phyloP scores from a whole-genome alignment of 768 basidiomycete genomes.

The Symmetrospora coprosmae region DNA sequence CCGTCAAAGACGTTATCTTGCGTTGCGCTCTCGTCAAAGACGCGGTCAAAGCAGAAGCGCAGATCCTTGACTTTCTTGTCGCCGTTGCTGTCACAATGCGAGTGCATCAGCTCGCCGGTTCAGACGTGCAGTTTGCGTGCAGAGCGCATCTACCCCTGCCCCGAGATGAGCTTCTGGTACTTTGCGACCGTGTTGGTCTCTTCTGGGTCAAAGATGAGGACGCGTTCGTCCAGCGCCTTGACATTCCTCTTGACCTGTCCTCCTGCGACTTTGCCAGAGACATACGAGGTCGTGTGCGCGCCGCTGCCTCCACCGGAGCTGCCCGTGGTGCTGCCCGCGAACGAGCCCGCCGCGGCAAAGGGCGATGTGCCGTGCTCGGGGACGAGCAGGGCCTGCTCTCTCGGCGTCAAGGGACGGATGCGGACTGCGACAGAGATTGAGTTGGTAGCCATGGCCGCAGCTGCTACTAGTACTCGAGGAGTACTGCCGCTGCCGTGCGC shows the following conservation, averaged over 20 bases:
- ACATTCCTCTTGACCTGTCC: background rate
- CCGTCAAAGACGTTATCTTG: conserved; percentile 79
- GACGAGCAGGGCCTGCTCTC: conserved; percentile 23
- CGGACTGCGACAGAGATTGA: conserved; percentile 26
- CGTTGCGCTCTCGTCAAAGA: conserved; percentile 63
- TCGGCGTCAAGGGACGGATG: conserved; percentile 28
- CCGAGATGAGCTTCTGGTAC: conserved; percentile 72
- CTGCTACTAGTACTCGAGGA: background rate
- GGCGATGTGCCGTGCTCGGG: conserved; percentile 20
- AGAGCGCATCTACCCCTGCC: conserved; percentile 53
- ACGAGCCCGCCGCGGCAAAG: background rate
- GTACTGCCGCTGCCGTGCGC: background rate
- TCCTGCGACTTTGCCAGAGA: background rate
- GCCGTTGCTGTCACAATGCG: no score
- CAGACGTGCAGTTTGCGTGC: no score
- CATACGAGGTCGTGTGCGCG: background rate
- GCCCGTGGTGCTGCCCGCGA: background rate
- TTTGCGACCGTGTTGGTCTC: conserved; percentile 67
- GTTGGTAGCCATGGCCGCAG: background rate
- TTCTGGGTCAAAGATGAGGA: conserved; percentile 63
- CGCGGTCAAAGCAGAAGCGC: conserved; percentile 90
- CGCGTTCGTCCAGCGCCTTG: conserved; percentile 20
- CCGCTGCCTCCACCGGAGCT: background rate
- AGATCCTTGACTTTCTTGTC: conserved; percentile 94
- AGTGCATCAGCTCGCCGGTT: no score